These are phyloP conservation scores for Tetrastigma voinierianum DNA, from an alignment of 164 flowering plant species.

Conservation along the genomic window DNA sequence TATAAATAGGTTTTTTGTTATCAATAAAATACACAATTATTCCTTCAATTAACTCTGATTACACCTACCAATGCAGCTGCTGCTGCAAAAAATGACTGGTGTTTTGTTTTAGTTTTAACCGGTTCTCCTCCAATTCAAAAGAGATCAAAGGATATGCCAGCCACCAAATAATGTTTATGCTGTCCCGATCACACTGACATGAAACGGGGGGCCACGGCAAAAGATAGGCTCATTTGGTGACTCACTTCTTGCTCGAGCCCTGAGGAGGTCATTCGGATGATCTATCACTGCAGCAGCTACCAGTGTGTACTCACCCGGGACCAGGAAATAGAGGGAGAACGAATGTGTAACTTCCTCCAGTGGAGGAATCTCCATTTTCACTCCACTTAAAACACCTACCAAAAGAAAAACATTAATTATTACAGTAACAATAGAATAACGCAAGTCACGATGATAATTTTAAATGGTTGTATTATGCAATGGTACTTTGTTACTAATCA, in stretches of 20 bases:
- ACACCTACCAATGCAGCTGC: too few relatives aligned
- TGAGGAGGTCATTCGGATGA: slow-evolving; percentile 80
- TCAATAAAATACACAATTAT: too few relatives aligned
- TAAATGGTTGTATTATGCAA: too few relatives aligned
- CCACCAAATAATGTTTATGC: slow-evolving; percentile 29
- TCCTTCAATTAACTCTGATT: too few relatives aligned
- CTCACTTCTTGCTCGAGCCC: slow-evolving; percentile 81
- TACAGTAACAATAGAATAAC: background rate
- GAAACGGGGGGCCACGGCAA: slow-evolving; percentile 93
- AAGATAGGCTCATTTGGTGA: slow-evolving; percentile 83
- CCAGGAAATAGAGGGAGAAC: slow-evolving; percentile 81
- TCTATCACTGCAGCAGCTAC: slow-evolving; percentile 86
- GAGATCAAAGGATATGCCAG: background rate
- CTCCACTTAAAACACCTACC: slow-evolving; percentile 73
- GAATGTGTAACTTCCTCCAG: slow-evolving; percentile 76
- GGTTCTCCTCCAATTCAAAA: background rate
- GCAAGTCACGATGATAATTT: too few relatives aligned
- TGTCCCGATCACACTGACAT: slow-evolving; percentile 69
- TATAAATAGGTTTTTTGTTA: too few relatives aligned
- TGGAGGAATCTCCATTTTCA: slow-evolving; percentile 78
- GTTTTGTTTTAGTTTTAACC: background rate
- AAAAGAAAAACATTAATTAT: background rate
- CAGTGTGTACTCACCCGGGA: slow-evolving; percentile 97
- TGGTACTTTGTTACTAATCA: too few relatives aligned
- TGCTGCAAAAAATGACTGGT: background rate